Percentiles rank a stretch among this genome's conserved stretches.
These are phyloP conservation scores for Hydrangea macrophylla DNA, from an alignment of 148 eudicot genomes.

Conservation along the genomic window DNA sequence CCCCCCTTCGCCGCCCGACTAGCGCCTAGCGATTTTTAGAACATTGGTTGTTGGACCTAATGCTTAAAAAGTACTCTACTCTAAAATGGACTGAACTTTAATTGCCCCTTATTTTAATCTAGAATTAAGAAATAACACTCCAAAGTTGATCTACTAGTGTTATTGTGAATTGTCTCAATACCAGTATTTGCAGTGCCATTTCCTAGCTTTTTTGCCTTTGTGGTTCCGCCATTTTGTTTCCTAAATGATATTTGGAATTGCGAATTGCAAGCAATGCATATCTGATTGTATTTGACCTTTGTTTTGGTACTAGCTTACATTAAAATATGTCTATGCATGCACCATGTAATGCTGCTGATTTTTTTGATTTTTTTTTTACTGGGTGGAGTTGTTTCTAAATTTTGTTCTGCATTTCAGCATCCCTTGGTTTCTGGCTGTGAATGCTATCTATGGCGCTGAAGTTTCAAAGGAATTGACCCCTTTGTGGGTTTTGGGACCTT, in stretches of 20 bases:
- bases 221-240: background rate
- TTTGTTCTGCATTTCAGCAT: constrained; percentile 42
- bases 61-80: too few species aligned
- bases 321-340: background rate
- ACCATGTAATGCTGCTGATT: background rate
- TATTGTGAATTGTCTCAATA: too few species aligned
- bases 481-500: constrained; percentile 78
- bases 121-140: too few species aligned
- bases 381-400: background rate
- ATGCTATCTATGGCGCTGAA: constrained; percentile 63
- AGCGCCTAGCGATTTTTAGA: too few species aligned
- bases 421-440: constrained; percentile 64
- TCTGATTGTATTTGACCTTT: background rate
- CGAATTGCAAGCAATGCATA: background rate
- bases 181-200: too few species aligned
- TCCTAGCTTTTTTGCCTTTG: background rate
- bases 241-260: background rate
- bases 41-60: too few species aligned
- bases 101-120: too few species aligned
- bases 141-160: too few species aligned
- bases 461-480: constrained; percentile 85
- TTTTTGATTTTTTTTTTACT: background rate
- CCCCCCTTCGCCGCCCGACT: too few species aligned
- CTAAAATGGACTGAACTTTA: too few species aligned
- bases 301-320: background rate